A percentile compares a stretch with the other conserved stretches of the same genome.
These are phyloP conservation scores for Candida hungchunana DNA, from an alignment of 805 yeast species.

Conservation along the genomic window DNA sequence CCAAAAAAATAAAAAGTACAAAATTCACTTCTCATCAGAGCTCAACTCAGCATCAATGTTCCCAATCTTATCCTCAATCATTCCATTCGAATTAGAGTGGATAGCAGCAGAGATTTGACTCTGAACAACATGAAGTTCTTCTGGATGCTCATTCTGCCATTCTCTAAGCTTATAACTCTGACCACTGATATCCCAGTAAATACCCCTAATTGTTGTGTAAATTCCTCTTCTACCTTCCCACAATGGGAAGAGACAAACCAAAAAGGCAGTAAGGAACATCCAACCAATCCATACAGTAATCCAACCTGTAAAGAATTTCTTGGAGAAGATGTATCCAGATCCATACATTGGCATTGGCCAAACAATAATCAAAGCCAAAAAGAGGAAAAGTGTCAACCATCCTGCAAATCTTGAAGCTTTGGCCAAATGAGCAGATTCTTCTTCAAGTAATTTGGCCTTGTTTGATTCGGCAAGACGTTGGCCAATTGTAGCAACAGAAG, in stretches of 20 bases:
- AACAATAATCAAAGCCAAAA: slow-evolving; percentile 59
- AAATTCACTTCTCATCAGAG: slow-evolving; percentile 11
- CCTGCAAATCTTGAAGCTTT: slow-evolving; percentile 61
- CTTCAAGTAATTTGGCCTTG: slow-evolving; percentile 31
- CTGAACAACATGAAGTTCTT: slow-evolving; percentile 67
- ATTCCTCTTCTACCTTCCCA: slow-evolving; percentile 71
- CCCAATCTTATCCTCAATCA: slow-evolving; percentile 16
- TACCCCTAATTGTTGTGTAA: slow-evolving; percentile 62
- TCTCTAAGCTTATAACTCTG: slow-evolving; percentile 65
- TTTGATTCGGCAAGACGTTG: slow-evolving; percentile 24
- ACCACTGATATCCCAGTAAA: slow-evolving; percentile 83
- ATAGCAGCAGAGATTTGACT: slow-evolving; percentile 51
- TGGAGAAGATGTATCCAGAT: slow-evolving; percentile 66
- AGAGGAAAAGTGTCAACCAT: slow-evolving; percentile 53
- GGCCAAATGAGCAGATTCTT: slow-evolving; percentile 48
- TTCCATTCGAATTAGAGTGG: slow-evolving; percentile 10
- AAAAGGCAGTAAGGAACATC: slow-evolving; percentile 63
- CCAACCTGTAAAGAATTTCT: slow-evolving; percentile 85
- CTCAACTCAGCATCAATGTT: slow-evolving; percentile 24
- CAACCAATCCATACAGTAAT: slow-evolving; percentile 76
- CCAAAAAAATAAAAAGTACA: background rate
- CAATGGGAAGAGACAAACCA: slow-evolving; percentile 66
- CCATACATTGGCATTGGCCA: slow-evolving; percentile 99
- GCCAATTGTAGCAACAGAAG: slow-evolving; percentile 30
- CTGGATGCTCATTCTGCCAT: slow-evolving; percentile 77